A percentile compares a stretch with the other conserved stretches of the same genome.
phyloP scores from a whole-genome alignment of 2,329 filamentous ascomycete species.

The Cercospora beticola region DNA sequence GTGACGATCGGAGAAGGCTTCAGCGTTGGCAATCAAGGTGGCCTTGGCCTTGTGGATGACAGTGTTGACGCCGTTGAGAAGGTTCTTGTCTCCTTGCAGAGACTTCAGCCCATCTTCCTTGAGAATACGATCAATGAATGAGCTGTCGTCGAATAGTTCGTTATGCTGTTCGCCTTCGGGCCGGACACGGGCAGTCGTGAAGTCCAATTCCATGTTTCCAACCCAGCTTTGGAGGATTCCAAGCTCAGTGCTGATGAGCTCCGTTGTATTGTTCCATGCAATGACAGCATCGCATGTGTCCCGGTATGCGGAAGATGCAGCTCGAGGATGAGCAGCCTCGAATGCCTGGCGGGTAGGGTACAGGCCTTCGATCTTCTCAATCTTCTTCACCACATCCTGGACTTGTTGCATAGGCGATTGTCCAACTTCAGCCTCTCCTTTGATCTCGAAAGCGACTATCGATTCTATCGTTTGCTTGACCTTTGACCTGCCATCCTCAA shows the following conservation, averaged over 20 bases:
- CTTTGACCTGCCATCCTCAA: conserved; percentile 77
- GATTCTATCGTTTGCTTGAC: conserved; percentile 77
- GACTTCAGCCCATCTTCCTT: conserved; percentile 95
- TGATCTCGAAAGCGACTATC: conserved; percentile 90
- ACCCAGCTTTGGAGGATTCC: conserved; percentile 93
- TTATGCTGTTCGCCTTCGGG: conserved; percentile 61
- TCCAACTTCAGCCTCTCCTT: conserved; percentile 86
- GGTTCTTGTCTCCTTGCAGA: conserved; percentile 78
- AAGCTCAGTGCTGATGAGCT: conserved; percentile 92
- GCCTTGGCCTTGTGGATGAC: conserved; percentile 93
- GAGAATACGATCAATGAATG: conserved; percentile 89
- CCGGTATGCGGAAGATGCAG: conserved; percentile 72
- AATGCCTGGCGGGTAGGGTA: conserved; percentile 80
- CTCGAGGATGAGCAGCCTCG: conserved; percentile 70
- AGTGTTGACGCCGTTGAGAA: conserved; percentile 77
- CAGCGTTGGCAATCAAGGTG: conserved; percentile 82
- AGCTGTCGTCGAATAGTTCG: conserved; percentile 82
- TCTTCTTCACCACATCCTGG: conserved; percentile 81
- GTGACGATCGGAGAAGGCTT: conserved; percentile 82
- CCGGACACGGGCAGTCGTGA: conserved; percentile 69
- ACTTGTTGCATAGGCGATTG: conserved; percentile 88
- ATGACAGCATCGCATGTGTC: conserved; percentile 86
- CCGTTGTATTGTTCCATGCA: conserved; percentile 95
- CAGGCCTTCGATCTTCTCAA: conserved; percentile 81
- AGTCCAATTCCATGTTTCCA: conserved; percentile 92